Evolutionary conservation across 106 monocot genomes (phyloP).

Genomic region (Phalaenopsis aphrodite): DNA sequence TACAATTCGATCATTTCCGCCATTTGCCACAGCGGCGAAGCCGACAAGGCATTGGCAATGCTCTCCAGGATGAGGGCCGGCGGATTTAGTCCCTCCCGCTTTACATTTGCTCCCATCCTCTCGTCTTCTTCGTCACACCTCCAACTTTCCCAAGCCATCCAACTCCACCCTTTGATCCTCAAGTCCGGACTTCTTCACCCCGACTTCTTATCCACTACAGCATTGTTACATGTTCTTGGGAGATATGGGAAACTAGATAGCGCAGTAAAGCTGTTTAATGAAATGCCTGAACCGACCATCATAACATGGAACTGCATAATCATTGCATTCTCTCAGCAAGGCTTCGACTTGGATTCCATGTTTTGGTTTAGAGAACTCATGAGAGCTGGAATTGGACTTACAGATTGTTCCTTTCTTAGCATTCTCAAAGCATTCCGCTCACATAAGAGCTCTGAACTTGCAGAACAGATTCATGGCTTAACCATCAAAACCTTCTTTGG

Average conservation of each 20-base stretch:
- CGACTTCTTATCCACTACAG: slow-evolving; percentile 39
- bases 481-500: slow-evolving; percentile 29
- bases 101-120: slow-evolving; percentile 52
- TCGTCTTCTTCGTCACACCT: slow-evolving; percentile 17
- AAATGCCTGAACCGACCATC: slow-evolving; percentile 44
- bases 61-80: slow-evolving; percentile 28
- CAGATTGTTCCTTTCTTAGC: slow-evolving; percentile 38
- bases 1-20: slow-evolving; percentile 50
- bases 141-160: slow-evolving; percentile 13
- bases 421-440: slow-evolving; percentile 26
- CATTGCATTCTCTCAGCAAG: slow-evolving; percentile 16
- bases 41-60: slow-evolving; percentile 14
- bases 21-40: slow-evolving; percentile 11
- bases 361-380: slow-evolving; percentile 38
- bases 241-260: slow-evolving; percentile 26
- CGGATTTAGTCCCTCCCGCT: slow-evolving; percentile 33
- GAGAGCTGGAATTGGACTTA: slow-evolving; percentile 12
- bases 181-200: slow-evolving; percentile 47
- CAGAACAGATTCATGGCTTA: slow-evolving; percentile 43
- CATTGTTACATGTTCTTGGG: slow-evolving; percentile 37
- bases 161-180: slow-evolving; percentile 48
- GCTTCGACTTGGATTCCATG: slow-evolving; percentile 25
- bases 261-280: slow-evolving; percentile 48
- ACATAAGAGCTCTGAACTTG: slow-evolving; percentile 2
- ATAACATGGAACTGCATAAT: slow-evolving; percentile 65